phyloP scores from a whole-genome alignment of 306 rosid species.

The Gastrolobium bilobum region DNA sequence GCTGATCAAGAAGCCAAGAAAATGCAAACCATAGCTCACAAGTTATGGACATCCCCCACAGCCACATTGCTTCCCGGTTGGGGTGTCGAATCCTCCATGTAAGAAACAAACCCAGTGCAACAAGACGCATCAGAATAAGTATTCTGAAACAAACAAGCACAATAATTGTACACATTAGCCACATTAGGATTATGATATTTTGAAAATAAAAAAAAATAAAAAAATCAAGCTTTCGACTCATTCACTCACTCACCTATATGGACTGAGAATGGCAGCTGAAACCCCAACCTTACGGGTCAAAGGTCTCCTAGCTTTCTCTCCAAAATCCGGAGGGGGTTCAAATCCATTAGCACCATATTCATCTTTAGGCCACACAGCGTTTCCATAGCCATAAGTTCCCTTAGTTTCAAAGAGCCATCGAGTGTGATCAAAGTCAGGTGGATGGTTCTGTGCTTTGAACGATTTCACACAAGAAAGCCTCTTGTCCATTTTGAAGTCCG shows the following conservation, averaged over 20 bases:
- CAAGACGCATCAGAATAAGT: constrained; percentile 71
- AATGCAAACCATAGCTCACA: constrained; percentile 92
- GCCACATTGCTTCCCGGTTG: constrained; percentile 83
- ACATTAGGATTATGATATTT: neutral
- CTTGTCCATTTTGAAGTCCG: constrained; percentile 75
- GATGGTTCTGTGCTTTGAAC: constrained; percentile 77
- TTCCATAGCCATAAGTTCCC: constrained; percentile 91
- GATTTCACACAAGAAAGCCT: constrained; percentile 85
- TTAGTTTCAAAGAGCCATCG: constrained; percentile 90
- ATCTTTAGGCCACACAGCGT: constrained; percentile 92
- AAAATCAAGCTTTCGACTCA: neutral
- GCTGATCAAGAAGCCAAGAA: constrained; percentile 88
- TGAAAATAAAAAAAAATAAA: neutral
- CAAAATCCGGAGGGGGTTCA: constrained; percentile 76
- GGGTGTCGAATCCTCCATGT: constrained; percentile 90
- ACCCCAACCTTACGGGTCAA: constrained; percentile 76
- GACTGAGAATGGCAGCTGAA: constrained; percentile 86
- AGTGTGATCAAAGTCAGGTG: constrained; percentile 76
- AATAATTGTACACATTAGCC: neutral
- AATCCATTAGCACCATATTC: constrained; percentile 73
- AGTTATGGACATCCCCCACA: constrained; percentile 86
- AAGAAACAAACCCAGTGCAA: constrained; percentile 75
- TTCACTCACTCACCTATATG: constrained; percentile 67
- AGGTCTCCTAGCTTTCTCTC: constrained; percentile 70
- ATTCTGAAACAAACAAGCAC: constrained; percentile 56